Evolutionary conservation across 139 green algal genomes (phyloP), one percentile per base, ranked within the genome.

Genomic region (Edaphochlamys debaryana): DNA sequence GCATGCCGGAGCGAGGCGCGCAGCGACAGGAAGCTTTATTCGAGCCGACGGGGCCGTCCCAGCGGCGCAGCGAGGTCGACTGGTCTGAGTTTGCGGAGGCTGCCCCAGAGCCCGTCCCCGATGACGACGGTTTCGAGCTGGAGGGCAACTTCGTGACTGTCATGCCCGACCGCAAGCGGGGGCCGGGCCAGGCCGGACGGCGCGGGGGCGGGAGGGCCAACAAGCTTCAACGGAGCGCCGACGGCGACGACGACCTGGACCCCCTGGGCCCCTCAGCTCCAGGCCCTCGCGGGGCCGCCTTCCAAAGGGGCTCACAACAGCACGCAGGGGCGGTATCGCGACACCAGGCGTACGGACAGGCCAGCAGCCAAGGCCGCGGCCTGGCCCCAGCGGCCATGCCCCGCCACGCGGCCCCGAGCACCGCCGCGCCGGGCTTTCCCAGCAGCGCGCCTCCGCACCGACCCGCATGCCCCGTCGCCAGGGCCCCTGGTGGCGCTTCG

Each of bases 161-260:
- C 27, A 36, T 77, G 48, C 78, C 78, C 15, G 78, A 69, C 27
- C 5, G 36, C 30, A 81, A 81, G 30, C 60, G 73, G 0, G 77
- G 45, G 13, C 32, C 42, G 5, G 42, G 17, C 66, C 8, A 48
- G 19, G 66, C 5, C 30, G 7, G 19, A 1, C 30, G 60, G 30
- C 60, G 60, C 60, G 30, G 60, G 30, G 60, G 27, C 17, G 60
- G 4, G 60, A 11, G 0, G 30, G 30, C 19, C 20, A 38, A n/a
- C 60, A 67, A 22, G n/a, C 56, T 2, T 9, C 30, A 2, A 7
- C n/a, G 30, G 30, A 11, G n/a, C 4, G 30, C 30, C 11, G 60
- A 23, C 2, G n/a, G n/a, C 30, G 30, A 38, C 11, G 60, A 38
- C 19, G 60, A 23, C 8, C 30, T 11, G 3, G n/a, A 67, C 58